Conservation (phyloP, 805 yeast species). For the Candida wancherniae region DNA sequence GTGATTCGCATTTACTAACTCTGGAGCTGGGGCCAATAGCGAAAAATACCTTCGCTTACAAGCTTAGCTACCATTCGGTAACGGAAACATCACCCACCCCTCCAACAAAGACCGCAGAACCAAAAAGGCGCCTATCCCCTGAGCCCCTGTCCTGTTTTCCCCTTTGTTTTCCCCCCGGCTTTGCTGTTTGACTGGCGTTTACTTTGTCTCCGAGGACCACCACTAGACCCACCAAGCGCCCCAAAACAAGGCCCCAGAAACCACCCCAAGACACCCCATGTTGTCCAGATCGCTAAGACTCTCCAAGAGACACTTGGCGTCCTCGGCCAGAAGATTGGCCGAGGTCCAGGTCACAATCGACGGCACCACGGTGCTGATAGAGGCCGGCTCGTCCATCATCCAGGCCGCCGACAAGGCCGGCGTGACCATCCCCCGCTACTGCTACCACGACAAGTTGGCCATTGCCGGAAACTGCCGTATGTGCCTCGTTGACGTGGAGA, state of each 20-base stretch:
- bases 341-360: slow-evolving; percentile 61
- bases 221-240: neutral
- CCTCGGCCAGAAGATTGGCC: slow-evolving; percentile 33
- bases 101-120: slow-evolving; percentile 1
- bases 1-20: slow-evolving; percentile 18
- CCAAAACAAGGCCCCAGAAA: no score
- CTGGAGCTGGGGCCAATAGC: slow-evolving; percentile 6
- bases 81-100: neutral
- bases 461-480: slow-evolving; percentile 91
- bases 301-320: slow-evolving; percentile 22
- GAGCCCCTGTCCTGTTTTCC: neutral
- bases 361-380: slow-evolving; percentile 70
- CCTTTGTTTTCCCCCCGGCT: neutral
- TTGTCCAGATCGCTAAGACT: slow-evolving; percentile 16
- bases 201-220: neutral
- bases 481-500: slow-evolving; percentile 87
- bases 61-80: no score
- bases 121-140: no score
- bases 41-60: slow-evolving; percentile 6
- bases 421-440: slow-evolving; percentile 80
- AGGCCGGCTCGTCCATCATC: slow-evolving; percentile 82
- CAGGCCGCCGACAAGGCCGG: slow-evolving; percentile 94
- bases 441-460: slow-evolving; percentile 87
- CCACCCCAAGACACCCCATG: slow-evolving; percentile 5
- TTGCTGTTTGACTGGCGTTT: neutral